phyloP scores from a whole-genome alignment of 2,329 filamentous ascomycete genomes.

The Pseudopyrenochaeta lycopersici region DNA sequence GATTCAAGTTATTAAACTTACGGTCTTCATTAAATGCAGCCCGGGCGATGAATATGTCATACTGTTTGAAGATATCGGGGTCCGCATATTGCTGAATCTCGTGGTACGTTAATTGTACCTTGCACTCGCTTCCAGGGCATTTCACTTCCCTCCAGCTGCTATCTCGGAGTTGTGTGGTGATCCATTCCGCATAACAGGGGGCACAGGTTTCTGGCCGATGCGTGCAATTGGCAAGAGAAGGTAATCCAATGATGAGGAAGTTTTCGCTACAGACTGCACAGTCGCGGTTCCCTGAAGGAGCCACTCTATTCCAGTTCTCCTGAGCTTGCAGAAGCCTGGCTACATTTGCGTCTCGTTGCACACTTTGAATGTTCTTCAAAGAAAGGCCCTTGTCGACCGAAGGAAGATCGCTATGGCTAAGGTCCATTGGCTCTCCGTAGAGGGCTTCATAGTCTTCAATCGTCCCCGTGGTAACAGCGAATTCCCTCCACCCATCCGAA shows the following conservation, averaged over 20 bases:
- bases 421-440: conserved; percentile 6
- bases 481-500: neutral
- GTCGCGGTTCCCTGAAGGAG: conserved; percentile 8
- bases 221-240: conserved; percentile 38
- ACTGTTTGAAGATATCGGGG: conserved; percentile 26
- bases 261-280: conserved; percentile 35
- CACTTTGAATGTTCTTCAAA: neutral
- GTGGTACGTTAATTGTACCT: conserved; percentile 53
- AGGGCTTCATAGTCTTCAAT: neutral
- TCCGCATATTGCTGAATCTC: conserved; percentile 51
- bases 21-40: conserved; percentile 53
- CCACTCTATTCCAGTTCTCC: conserved; percentile 3
- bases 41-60: conserved; percentile 56
- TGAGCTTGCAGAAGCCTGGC: neutral
- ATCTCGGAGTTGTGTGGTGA: conserved; percentile 46
- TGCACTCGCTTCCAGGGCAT: conserved; percentile 61
- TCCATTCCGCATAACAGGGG: conserved; percentile 50
- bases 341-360: neutral
- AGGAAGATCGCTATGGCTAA: neutral
- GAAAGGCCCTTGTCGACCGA: neutral
- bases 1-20: conserved; percentile 1
- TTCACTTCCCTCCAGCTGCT: conserved; percentile 58
- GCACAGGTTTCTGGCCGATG: conserved; percentile 48
- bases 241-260: conserved; percentile 21
- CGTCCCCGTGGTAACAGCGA: neutral